Conservation (phyloP, 2,329 filamentous ascomycete species). For the Ophiostoma australiae region DNA sequence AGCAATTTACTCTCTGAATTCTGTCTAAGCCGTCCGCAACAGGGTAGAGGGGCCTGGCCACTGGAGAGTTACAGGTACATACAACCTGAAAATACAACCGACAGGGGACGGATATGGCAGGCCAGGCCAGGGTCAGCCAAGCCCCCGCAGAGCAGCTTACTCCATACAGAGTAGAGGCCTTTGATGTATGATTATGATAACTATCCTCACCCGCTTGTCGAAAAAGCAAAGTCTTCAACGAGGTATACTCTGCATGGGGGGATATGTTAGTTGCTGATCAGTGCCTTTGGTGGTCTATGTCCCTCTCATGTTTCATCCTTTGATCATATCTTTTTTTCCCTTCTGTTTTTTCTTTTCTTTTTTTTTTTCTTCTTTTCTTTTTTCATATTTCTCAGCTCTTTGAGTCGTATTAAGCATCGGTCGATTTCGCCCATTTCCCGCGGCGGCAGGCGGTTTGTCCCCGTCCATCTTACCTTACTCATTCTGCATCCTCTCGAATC, state of each 20-base stretch:
- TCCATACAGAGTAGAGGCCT: not conserved
- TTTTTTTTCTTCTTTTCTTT: not conserved
- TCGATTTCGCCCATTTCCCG: slow-evolving; percentile 2
- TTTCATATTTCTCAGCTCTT: not conserved
- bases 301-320: not conserved
- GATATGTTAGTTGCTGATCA: slow-evolving; percentile 12
- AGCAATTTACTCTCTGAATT: not conserved
- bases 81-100: not conserved
- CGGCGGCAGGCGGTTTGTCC: not conserved
- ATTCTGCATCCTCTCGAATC: slow-evolving; percentile 1
- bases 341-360: not conserved
- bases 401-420: not conserved
- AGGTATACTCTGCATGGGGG: not conserved
- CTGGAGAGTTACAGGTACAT: slow-evolving; percentile 1
- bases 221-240: not conserved
- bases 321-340: not conserved
- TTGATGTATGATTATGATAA: not conserved
- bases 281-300: not conserved
- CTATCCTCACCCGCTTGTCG: not conserved
- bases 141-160: not conserved
- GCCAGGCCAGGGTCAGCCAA: not conserved
- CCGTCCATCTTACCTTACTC: not conserved
- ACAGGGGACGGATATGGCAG: not conserved
- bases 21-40: not conserved
- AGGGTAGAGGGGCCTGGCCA: not conserved